A percentile compares a stretch with the other conserved stretches of the same genome.
Evolutionary conservation across 2,329 filamentous ascomycete genomes (phyloP).

Genomic region (Akanthomyces uredinophilus): DNA sequence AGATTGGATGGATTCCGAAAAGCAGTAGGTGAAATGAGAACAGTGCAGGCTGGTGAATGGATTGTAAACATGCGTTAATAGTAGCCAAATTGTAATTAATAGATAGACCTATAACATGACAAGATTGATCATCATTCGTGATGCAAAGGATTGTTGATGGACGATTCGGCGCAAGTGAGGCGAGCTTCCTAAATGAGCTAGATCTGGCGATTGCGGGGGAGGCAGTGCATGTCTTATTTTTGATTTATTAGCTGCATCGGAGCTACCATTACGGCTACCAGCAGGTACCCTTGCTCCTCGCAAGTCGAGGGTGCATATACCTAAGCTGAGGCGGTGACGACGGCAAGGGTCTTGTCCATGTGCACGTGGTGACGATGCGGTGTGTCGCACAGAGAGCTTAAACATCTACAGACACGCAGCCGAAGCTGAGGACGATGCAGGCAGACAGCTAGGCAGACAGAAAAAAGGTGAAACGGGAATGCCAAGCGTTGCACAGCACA

Average conservation of each 20-base stretch:
- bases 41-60: background rate
- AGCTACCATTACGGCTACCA: background rate
- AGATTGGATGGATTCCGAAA: background rate
- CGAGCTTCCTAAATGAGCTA: slow-evolving; percentile 1
- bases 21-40: background rate
- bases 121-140: background rate
- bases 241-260: background rate
- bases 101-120: slow-evolving; percentile 2
- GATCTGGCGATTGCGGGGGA: slow-evolving; percentile 13
- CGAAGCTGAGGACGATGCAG: background rate
- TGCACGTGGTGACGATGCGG: too few relatives aligned
- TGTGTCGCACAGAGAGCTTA: too few relatives aligned
- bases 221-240: slow-evolving; percentile 11
- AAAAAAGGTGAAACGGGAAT: background rate
- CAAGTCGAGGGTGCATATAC: background rate
- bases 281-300: background rate
- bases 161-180: background rate
- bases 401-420: too few relatives aligned
- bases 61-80: background rate
- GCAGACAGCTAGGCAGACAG: slow-evolving; percentile 3
- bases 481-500: too few relatives aligned
- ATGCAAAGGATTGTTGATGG: background rate
- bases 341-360: too few relatives aligned
- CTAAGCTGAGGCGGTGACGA: background rate
- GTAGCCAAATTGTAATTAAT: background rate